phyloP scores from a whole-genome alignment of 306 rosid genomes.

The Argentina anserina region DNA sequence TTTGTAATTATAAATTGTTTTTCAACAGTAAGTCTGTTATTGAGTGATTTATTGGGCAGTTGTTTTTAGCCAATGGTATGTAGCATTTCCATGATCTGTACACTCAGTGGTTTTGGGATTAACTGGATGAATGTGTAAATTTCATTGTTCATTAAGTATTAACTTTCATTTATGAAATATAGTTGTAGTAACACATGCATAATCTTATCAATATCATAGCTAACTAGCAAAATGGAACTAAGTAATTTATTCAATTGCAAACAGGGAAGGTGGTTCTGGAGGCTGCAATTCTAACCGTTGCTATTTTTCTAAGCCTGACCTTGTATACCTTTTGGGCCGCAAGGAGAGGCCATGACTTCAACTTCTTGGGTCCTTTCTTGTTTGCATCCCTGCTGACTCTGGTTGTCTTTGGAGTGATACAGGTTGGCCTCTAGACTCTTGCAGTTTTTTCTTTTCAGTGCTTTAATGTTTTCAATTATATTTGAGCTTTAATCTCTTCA shows the following conservation, averaged over 20 bases:
- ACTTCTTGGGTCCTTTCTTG: conserved; percentile 55
- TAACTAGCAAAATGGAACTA: background rate
- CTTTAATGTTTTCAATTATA: background rate
- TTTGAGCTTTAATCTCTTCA: background rate
- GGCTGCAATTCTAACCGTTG: conserved; percentile 45
- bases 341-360: conserved; percentile 50
- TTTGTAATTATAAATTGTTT: too few species aligned
- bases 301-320: conserved; percentile 39
- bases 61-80: background rate
- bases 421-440: conserved; percentile 23
- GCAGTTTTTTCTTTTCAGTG: background rate
- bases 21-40: too few species aligned
- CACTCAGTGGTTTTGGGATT: too few species aligned
- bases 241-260: background rate
- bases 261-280: conserved; percentile 40
- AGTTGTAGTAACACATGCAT: background rate
- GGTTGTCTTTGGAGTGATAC: conserved; percentile 38
- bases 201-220: background rate
- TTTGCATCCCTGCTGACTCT: conserved; percentile 43
- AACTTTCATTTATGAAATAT: too few species aligned
- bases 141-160: too few species aligned
- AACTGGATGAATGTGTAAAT: too few species aligned
- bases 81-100: background rate
- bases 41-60: too few species aligned
- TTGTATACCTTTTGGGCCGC: conserved; percentile 59